Base-by-base conservation (phyloP, 177 flowering plant genomes). In the Tripterygium wilfordii region DNA sequence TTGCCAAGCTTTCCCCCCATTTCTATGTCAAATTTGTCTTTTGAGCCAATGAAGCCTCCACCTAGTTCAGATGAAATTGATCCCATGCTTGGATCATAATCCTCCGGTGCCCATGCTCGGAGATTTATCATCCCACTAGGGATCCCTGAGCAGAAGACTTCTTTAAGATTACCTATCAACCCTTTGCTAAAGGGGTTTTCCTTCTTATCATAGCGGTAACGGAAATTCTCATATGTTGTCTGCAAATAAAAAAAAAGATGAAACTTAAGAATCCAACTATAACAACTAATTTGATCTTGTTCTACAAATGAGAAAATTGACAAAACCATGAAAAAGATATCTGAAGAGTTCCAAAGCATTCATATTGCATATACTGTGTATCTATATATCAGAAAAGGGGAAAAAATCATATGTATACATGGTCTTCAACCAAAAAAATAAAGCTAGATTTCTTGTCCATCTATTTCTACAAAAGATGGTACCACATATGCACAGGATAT, bases 151-250 rank as follows among this genome's bases (percentile, higher is more conserved):
- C 58, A 63, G 38, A 76, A 52, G 8, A 74, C 33, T 26, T 79
- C 74, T 43, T 33, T 64, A 13, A 79, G 24, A 41, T 79, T 79
- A 33, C 18, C 39, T 1, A 51, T 0, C 0, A 67, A 8, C 14
- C 82, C 79, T 8, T 17, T 49, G 16, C 46, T 64, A 26, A 40
- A 69, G 10, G 82, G 85, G 32, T 76, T 79, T 27, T 57, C 65
- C 41, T 57, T 74, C 68, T 67, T 76, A 27, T 79, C 85, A 53
- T 79, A 76, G 3, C 78, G 74, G 53, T 79, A 76, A 9, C 82
- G 58, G 49, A 79, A 79, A 53, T 74, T 79, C 59, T 79, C 85
- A 25, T 76, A 65, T 18, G 69, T 65, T 10, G 69, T 65, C 69
- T 65, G 47, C 5, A 17, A 31, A 4, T 40, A n/a, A 37, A 10